These are phyloP conservation scores for Pulveroboletus sp. DNA, from an alignment of 768 basidiomycete genomes.

Conservation along the genomic window DNA sequence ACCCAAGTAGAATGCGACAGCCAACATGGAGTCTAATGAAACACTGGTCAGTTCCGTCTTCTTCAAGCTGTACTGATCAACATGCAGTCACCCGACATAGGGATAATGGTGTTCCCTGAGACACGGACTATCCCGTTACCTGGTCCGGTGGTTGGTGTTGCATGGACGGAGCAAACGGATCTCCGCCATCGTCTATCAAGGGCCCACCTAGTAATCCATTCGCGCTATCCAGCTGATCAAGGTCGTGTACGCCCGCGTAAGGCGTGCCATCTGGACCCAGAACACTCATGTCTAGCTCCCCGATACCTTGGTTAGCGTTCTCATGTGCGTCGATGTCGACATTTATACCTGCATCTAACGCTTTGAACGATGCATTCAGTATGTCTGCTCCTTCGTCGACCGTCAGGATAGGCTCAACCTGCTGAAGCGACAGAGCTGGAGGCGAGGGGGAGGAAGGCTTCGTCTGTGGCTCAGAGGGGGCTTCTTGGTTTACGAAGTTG, in stretches of 20 bases:
- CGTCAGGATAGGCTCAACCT: conserved; percentile 41
- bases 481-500: conserved; percentile 31
- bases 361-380: conserved; percentile 55
- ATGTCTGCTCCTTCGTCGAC: conserved; percentile 37
- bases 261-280: conserved; percentile 63
- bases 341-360: conserved; percentile 44
- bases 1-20: too few species aligned
- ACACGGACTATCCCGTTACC: conserved; percentile 8
- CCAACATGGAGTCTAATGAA: background rate
- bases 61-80: background rate
- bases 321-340: conserved; percentile 38
- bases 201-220: conserved; percentile 56
- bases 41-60: conserved; percentile 1
- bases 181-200: conserved; percentile 53
- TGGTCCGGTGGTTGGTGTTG: conserved; percentile 16
- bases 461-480: conserved; percentile 47
- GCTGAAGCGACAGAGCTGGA: conserved; percentile 51
- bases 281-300: conserved; percentile 57
- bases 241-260: conserved; percentile 47
- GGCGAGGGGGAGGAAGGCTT: conserved; percentile 68
- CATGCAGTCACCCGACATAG: conserved; percentile 7
- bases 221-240: conserved; percentile 50
- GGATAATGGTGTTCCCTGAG: background rate
- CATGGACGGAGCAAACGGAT: conserved; percentile 49
- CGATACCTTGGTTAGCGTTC: conserved; percentile 28